These are phyloP conservation scores for Saccharomycopsis javanensis DNA, from an alignment of 805 yeast genomes.

Conservation along the genomic window DNA sequence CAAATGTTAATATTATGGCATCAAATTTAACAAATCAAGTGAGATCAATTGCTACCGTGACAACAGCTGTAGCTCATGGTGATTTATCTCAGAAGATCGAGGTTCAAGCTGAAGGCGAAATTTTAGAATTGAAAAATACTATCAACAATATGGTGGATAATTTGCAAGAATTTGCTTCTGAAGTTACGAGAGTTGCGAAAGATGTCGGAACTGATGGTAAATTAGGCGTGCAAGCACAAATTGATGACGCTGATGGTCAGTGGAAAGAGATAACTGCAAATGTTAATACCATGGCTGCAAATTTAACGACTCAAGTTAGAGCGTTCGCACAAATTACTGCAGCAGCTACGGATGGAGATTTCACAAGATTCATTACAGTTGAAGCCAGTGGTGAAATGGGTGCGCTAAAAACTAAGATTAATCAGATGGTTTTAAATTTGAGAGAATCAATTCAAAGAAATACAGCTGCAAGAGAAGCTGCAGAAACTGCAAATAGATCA, in stretches of 20 bases:
- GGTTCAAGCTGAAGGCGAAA: conserved; percentile 87
- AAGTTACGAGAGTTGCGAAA: conserved; percentile 81
- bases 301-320: conserved; percentile 82
- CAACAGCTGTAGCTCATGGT: conserved; percentile 88
- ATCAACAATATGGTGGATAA: conserved; percentile 92
- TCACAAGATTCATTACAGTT: conserved; percentile 80
- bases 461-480: conserved; percentile 91
- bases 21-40: conserved; percentile 79
- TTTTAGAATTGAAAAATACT: conserved; percentile 73
- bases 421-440: conserved; percentile 78
- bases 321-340: conserved; percentile 92
- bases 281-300: conserved; percentile 91
- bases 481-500: conserved; percentile 81
- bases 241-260: conserved; percentile 79
- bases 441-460: conserved; percentile 86
- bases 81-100: conserved; percentile 77
- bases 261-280: conserved; percentile 90
- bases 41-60: conserved; percentile 80
- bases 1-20: conserved; percentile 84
- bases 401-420: conserved; percentile 40
- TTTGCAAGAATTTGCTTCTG: conserved; percentile 76
- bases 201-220: conserved; percentile 93
- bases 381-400: conserved; percentile 90
- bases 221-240: conserved; percentile 87
- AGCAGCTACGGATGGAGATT: conserved; percentile 90